Percentiles rank a stretch among this genome's conserved stretches.
Conservation (phyloP, 1,284 basidiomycete genomes). For the Uromyces viciae-fabae region DNA sequence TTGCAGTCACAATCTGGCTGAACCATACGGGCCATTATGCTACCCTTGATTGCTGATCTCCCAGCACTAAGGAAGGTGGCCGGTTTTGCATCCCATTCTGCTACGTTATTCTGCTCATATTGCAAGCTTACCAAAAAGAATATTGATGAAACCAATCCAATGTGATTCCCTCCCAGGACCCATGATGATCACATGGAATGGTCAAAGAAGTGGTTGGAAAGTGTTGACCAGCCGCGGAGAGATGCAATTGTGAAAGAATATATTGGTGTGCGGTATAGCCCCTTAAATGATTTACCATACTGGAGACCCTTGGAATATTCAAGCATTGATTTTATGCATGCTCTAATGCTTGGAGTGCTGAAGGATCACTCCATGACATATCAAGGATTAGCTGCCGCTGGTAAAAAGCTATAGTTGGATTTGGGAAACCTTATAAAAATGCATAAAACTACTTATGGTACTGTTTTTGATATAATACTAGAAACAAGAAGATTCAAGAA, state of each 20-base stretch:
- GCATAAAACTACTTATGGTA: not conserved
- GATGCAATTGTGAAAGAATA: not conserved
- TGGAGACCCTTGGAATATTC: constrained; percentile 22
- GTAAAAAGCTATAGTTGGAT: constrained; percentile 1
- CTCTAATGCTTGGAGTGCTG: constrained; percentile 16
- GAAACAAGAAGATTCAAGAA: not conserved
- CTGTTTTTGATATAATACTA: constrained; percentile 2
- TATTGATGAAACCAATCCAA: not conserved
- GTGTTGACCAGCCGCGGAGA: not conserved
- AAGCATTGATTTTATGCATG: constrained; percentile 9
- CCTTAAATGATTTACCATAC: constrained; percentile 18
- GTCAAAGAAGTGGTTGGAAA: not conserved
- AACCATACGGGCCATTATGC: not conserved
- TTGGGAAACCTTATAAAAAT: not conserved
- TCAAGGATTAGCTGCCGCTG: not conserved
- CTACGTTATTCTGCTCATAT: not conserved
- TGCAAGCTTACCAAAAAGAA: not conserved
- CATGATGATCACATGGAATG: not conserved
- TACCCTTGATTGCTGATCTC: constrained; percentile 24
- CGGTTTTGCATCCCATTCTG: not conserved
- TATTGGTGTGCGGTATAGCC: constrained; percentile 9
- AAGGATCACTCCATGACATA: constrained; percentile 19
- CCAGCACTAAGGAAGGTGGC: constrained; percentile 28
- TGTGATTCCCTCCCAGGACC: not conserved
- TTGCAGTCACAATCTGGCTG: not conserved